Evolutionary conservation across 2,329 filamentous ascomycete species (phyloP), one percentile per base, ranked within the genome.

Genomic region (Cadophora sp.): DNA sequence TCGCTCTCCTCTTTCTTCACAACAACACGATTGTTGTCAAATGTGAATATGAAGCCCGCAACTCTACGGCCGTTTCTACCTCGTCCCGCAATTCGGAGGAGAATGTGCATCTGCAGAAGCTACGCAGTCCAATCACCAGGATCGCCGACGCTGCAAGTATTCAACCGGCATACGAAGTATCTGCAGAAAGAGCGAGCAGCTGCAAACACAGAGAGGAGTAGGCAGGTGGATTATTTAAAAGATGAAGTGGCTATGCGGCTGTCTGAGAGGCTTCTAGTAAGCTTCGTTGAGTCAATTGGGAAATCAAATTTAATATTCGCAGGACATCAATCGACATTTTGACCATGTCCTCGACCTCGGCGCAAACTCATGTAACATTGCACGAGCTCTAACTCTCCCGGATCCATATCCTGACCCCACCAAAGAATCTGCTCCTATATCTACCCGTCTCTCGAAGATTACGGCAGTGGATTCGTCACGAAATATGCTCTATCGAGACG

Each of bases 311-410:
- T 73, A 61, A 75, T 63, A 29, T n/a, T 66, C 56, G 31, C 71
- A 94, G 92, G 94, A 98, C 78, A 97, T 99, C 83, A 97, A 97
- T 76, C 92, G 96, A 37, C 85, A 89, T 66, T 97, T 97, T 75
- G 88, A 91, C 55, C 86, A 88, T 72, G 93, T 94, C 27, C 91
- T 99, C 69, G 96, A 99, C 79, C 89, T 97, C 37, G 96, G 96
- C 70, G 95, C 96, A 70, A 97, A 98, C 79, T 93, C 95, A 70
- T 97, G 95, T 85, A 97, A 97, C 80, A 89, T 99, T 69, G 94
- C 94, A 24, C 89, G 91, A 71, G 92, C 92, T 66, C 86, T 98
- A 56, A 91, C 91, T 74, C 83, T 89, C 71, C 85, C 89, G 67
- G 89, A 93, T 77, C 88, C 89, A 0, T 89, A 92, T 76, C 85